Percentiles rank a stretch among this genome's conserved stretches.
Conservation (phyloP, 73 alveolate genomes). For the Tetrahymena thermophila region DNA sequence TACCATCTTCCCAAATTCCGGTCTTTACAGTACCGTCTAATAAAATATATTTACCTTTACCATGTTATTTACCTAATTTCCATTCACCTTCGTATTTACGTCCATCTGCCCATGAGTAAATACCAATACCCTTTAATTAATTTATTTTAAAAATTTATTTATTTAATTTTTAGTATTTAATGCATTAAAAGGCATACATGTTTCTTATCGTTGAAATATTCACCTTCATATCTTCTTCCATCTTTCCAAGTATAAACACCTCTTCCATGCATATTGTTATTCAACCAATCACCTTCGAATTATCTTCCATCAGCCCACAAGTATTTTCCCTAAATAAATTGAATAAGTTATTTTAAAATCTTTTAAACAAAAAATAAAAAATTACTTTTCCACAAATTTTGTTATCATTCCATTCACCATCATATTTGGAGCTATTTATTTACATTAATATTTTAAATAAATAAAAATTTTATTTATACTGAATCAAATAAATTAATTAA, state of each 20-base stretch:
- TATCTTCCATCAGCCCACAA: background rate
- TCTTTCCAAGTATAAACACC: background rate
- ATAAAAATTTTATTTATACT: too few relatives aligned
- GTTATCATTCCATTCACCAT: conserved; percentile 70
- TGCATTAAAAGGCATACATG: background rate
- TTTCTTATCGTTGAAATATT: background rate
- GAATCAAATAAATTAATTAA: too few relatives aligned
- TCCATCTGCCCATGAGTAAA: conserved; percentile 69
- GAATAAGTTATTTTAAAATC: background rate
- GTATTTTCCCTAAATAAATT: background rate
- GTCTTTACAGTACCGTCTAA: conserved; percentile 46
- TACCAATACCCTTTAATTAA: conserved; percentile 59
- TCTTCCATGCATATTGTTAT: background rate
- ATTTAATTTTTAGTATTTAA: background rate
- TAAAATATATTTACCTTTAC: conserved; percentile 52
- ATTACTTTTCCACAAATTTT: conserved; percentile 17
- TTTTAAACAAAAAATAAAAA: conserved; percentile 6
- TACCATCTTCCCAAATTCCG: conserved; percentile 61
- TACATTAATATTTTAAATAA: background rate
- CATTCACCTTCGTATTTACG: conserved; percentile 61
- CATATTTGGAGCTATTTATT: conserved; percentile 62
- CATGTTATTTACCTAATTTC: conserved; percentile 62
- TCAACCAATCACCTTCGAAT: background rate
- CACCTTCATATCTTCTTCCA: background rate
- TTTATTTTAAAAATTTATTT: background rate